Evolutionary conservation across 2,329 filamentous ascomycete genomes (phyloP), one percentile per base, ranked within the genome.

Genomic region (Claviceps maximensis): DNA sequence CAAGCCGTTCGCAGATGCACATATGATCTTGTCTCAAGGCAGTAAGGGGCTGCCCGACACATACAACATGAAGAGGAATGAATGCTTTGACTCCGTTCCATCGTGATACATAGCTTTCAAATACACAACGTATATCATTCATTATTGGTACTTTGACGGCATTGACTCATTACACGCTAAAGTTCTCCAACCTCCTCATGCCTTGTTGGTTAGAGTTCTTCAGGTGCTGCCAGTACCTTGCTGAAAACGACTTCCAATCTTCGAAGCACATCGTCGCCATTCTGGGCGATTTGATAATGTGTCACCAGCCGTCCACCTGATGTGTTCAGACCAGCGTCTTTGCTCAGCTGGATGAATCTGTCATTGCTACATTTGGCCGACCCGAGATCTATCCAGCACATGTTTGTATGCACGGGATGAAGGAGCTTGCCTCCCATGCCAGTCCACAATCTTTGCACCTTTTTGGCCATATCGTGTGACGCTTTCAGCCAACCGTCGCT

Each of bases 351-450:
- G 15, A 64, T 62, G 50, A 78, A 70, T 41, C 62, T 65, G 52
- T 64, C 64, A 6, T 50, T 56, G 15, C 65, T 63, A 56, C 74
- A 71, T 2, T 79, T 78, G 12, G 79, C 77, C 1, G 76, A 75
- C 31, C 80, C 76, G 17, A 93, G 71, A 65, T 94, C 84, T 54
- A 94, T 63, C 88, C 87, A 95, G 36, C 88, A 80, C 87, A 95
- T 94, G 69, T 95, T 95, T n/a, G 89, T 94, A 63, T 95, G 83
- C 1, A 86, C 83, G 0, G 86, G 84, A 55, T 83, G 74, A 21
- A 75, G 68, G 53, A 89, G 68, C 67, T 78, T 80, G 1, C 88
- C 89, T 4, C 88, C 88, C 50, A 83, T 72, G 17, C 69, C 70
- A 5, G 73, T 77, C 89, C 89, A 95, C 58, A 86, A 66, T n/a